These are phyloP conservation scores for Heliosperma pusillum DNA, from an alignment of 148 eudicot genomes.

Conservation along the genomic window DNA sequence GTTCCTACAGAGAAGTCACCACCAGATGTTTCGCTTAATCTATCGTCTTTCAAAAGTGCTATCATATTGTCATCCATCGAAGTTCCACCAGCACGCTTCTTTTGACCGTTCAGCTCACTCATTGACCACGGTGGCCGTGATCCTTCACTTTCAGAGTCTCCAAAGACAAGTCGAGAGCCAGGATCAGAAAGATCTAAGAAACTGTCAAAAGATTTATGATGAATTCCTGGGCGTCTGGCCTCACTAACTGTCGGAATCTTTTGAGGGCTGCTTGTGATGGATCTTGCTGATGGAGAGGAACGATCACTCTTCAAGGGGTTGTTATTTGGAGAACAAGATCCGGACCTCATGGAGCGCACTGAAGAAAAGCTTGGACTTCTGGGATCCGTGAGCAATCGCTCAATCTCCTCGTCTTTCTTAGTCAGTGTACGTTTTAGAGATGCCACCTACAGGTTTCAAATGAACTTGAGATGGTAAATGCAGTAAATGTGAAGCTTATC, in stretches of 20 bases:
- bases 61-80: slow-evolving; percentile 24
- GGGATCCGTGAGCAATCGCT: slow-evolving; percentile 36
- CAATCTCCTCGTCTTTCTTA: slow-evolving; percentile 45
- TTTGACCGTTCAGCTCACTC: slow-evolving; percentile 28
- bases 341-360: slow-evolving; percentile 15
- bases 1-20: slow-evolving; percentile 42
- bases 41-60: slow-evolving; percentile 35
- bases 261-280: slow-evolving; percentile 21
- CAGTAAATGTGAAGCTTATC: neutral
- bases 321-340: neutral
- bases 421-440: slow-evolving; percentile 43
- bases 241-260: slow-evolving; percentile 25
- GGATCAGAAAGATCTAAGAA: slow-evolving; percentile 30
- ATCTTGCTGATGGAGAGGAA: neutral
- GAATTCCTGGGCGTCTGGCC: slow-evolving; percentile 23
- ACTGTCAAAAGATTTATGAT: slow-evolving; percentile 33
- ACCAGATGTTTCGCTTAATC: slow-evolving; percentile 46
- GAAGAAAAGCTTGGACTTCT: slow-evolving; percentile 23
- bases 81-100: slow-evolving; percentile 20
- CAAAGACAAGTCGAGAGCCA: slow-evolving; percentile 12
- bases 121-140: slow-evolving; percentile 30
- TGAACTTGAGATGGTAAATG: neutral
- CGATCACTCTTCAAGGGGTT: neutral
- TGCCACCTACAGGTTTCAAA: slow-evolving; percentile 30
- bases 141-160: slow-evolving; percentile 17